A percentile compares a stretch with the other conserved stretches of the same genome.
Evolutionary conservation across 352 stramenopile genomes (phyloP).

Genomic region (Phytophthora sp.): DNA sequence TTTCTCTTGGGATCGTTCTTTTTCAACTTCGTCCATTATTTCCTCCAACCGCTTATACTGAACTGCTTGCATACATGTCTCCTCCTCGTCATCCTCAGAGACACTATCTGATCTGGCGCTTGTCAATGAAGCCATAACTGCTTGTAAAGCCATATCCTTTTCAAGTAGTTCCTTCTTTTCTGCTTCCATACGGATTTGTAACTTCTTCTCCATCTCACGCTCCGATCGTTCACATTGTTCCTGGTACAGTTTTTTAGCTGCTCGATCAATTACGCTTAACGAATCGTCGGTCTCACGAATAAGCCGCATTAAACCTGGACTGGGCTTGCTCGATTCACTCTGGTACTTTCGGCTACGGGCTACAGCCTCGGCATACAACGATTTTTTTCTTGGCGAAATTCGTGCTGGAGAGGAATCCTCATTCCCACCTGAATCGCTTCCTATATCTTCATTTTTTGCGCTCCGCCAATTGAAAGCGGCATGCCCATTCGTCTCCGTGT

Average conservation of each 20-base stretch:
- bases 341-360: too few species aligned
- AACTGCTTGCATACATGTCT: background rate
- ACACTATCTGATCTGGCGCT: too few species aligned
- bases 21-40: conserved; percentile 54
- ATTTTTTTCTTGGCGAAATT: background rate
- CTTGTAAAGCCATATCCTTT: conserved; percentile 32
- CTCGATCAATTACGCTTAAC: conserved; percentile 70
- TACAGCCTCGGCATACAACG: too few species aligned
- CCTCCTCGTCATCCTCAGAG: conserved; percentile 1
- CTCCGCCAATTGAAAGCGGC: too few species aligned
- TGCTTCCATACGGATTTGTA: conserved; percentile 24
- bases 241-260: conserved; percentile 52
- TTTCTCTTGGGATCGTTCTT: conserved; percentile 28
- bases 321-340: background rate
- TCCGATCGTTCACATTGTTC: conserved; percentile 43
- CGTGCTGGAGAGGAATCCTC: background rate
- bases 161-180: conserved; percentile 24
- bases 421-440: background rate
- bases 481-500: too few species aligned
- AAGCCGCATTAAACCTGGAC: conserved; percentile 45
- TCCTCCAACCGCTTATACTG: conserved; percentile 45
- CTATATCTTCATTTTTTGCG: background rate
- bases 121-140: conserved; percentile 40
- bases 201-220: conserved; percentile 16
- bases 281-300: conserved; percentile 71